Evolutionary conservation across 2,329 filamentous ascomycete genomes (phyloP).

Genomic region (Fusarium multiceps): DNA sequence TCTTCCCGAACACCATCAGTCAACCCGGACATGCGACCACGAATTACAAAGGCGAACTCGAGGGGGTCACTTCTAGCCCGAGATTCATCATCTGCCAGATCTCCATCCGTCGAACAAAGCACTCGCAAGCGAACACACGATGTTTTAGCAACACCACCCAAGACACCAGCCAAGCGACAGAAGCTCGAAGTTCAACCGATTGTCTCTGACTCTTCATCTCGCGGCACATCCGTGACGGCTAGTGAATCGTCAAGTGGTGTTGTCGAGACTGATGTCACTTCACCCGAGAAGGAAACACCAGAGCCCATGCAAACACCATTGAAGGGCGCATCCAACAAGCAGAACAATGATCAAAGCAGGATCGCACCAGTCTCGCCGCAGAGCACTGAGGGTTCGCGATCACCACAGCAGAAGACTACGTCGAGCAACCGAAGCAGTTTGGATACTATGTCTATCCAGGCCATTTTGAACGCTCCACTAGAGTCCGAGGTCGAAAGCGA

Average conservation of each 20-base stretch:
- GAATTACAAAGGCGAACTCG: conserved; percentile 56
- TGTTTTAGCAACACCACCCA: conserved; percentile 63
- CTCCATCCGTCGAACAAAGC: conserved; percentile 44
- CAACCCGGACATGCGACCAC: conserved; percentile 66
- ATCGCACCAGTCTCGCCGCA: conserved; percentile 49
- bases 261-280: conserved; percentile 59
- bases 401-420: conserved; percentile 37
- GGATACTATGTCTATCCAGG: conserved; percentile 49
- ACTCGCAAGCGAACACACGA: conserved; percentile 56
- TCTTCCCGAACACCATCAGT: conserved; percentile 68
- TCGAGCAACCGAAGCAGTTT: conserved; percentile 29
- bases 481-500: conserved; percentile 33
- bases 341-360: conserved; percentile 16
- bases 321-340: conserved; percentile 26
- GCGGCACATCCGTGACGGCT: conserved; percentile 52
- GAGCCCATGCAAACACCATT: conserved; percentile 50
- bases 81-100: conserved; percentile 48
- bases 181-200: conserved; percentile 52
- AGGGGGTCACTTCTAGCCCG: conserved; percentile 51
- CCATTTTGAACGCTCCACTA: conserved; percentile 48
- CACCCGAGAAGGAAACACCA: conserved; percentile 62
- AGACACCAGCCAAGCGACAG: conserved; percentile 65
- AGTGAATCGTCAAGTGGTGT: conserved; percentile 45
- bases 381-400: conserved; percentile 44
- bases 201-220: conserved; percentile 48